These are phyloP conservation scores for Henckelia pumila DNA, from an alignment of 257 asterid genomes.

Conservation along the genomic window DNA sequence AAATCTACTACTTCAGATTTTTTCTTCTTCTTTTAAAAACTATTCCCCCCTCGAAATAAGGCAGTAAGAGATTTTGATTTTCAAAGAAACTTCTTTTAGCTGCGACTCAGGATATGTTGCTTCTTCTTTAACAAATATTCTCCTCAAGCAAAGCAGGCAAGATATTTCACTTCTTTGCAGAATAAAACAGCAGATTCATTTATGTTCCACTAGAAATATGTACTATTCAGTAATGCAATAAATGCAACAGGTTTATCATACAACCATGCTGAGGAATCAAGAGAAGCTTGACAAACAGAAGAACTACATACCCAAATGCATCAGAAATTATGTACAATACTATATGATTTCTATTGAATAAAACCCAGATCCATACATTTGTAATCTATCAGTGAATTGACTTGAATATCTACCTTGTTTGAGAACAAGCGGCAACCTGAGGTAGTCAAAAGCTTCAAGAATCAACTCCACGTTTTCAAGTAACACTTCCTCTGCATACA, in stretches of 20 bases:
- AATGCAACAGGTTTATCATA: background rate
- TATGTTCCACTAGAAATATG: slow-evolving; percentile 9
- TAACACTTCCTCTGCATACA: slow-evolving; percentile 77
- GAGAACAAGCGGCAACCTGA: slow-evolving; percentile 81
- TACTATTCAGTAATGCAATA: slow-evolving; percentile 6
- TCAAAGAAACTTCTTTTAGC: background rate
- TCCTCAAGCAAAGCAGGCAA: slow-evolving; percentile 10
- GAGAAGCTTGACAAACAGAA: slow-evolving; percentile 10
- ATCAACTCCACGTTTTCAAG: slow-evolving; percentile 92
- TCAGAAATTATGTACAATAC: slow-evolving; percentile 2
- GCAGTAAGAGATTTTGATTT: background rate
- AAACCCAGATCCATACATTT: background rate
- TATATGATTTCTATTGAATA: background rate
- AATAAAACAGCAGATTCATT: slow-evolving; percentile 16
- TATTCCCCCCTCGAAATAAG: background rate
- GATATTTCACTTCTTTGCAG: background rate
- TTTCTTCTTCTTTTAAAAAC: background rate
- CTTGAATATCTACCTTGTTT: slow-evolving; percentile 51
- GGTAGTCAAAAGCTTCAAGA: slow-evolving; percentile 95
- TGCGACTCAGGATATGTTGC: background rate
- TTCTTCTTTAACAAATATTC: background rate
- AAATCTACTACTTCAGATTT: background rate
- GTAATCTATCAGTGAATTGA: slow-evolving; percentile 12
- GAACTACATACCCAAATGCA: background rate
- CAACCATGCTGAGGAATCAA: background rate